Base-by-base conservation (phyloP, 2,329 filamentous ascomycete genomes). In the Ophioceras dolichostomum region DNA sequence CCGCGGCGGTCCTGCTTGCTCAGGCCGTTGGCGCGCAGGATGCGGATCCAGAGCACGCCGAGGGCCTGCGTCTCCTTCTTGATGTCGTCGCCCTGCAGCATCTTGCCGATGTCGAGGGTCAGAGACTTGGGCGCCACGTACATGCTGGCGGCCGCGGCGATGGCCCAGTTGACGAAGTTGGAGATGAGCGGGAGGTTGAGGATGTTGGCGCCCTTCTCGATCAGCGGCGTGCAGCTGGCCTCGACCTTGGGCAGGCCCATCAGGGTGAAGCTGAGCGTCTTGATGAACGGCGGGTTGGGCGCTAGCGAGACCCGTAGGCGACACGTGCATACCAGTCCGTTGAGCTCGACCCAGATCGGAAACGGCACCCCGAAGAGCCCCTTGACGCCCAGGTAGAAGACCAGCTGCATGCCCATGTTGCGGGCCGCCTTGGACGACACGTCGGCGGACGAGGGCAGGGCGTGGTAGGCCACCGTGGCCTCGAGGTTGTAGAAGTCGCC, bases 361-460 rank as follows among this genome's bases (percentile, higher is more conserved):
- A 94, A 67, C 0, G 87, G 87, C 0, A 94, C 79, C 20, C 88
- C 88, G 47, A 95, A 91, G 5, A 95, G 67, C 0, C 88, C 88
- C 52, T 83, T 86, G 52, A 94, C 65, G 40, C 91, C 91, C 1
- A 96, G 71, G 46, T 95, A 96, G 56, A 98, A 96, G 8, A 95
- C 76, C 12, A 96, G 61, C 50, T 93, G 83, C 86, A 95, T 94
- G 51, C 94, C 88, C 85, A 95, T 94, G 55, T 95, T 96, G 47
- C 82, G 76, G n/a, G n/a, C n/a, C 5, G 87, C 86, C 58, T 88
- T 91, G 32, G 83, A 81, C 3, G 83, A 81, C 12, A 86, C 70
- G 34, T 79, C 73, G 40, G 67, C 66, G 5, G 74, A 70, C 3
- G 74, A 79, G 10, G 87, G 87, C 53, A 80, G 77, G 9, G 89